These are phyloP conservation scores for Yamadazyma sp. DNA, from an alignment of 805 yeast genomes.

Conservation along the genomic window DNA sequence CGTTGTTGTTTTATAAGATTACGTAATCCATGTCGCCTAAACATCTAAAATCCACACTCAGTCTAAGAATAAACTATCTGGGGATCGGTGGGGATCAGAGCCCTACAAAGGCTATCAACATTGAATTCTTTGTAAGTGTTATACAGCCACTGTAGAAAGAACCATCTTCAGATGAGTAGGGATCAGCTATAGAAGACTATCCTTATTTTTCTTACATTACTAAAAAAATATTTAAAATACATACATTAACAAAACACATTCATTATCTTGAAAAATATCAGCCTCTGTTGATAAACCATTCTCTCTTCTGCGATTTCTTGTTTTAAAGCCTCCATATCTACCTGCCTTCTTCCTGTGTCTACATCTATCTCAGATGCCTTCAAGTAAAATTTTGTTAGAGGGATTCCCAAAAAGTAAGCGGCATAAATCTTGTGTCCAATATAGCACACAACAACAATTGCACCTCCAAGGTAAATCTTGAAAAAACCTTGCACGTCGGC, in stretches of 20 bases:
- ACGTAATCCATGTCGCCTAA: no score
- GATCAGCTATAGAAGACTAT: neutral
- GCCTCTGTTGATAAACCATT: conserved; percentile 12
- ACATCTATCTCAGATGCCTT: conserved; percentile 54
- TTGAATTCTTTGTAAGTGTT: no score
- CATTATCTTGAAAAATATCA: conserved; percentile 16
- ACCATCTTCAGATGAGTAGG: no score
- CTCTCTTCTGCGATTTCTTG: conserved; percentile 52
- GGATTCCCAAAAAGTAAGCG: conserved; percentile 23
- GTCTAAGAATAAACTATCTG: no score
- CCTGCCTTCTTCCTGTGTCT: conserved; percentile 60
- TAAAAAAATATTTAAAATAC: neutral
- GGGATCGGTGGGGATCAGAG: no score
- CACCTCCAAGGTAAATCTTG: conserved; percentile 52
- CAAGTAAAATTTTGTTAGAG: conserved; percentile 37
- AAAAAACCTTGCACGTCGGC: conserved; percentile 47
- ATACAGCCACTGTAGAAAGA: no score
- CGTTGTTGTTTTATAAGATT: no score
- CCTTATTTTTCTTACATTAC: neutral
- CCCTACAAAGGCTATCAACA: no score
- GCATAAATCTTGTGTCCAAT: conserved; percentile 51
- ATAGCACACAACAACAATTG: conserved; percentile 45
- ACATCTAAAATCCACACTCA: no score
- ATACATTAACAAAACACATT: conserved; percentile 18
- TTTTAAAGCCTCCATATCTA: conserved; percentile 52